Evolutionary conservation across 345 rosid genomes (phyloP).

Genomic region (Hibiscus mutabilis): DNA sequence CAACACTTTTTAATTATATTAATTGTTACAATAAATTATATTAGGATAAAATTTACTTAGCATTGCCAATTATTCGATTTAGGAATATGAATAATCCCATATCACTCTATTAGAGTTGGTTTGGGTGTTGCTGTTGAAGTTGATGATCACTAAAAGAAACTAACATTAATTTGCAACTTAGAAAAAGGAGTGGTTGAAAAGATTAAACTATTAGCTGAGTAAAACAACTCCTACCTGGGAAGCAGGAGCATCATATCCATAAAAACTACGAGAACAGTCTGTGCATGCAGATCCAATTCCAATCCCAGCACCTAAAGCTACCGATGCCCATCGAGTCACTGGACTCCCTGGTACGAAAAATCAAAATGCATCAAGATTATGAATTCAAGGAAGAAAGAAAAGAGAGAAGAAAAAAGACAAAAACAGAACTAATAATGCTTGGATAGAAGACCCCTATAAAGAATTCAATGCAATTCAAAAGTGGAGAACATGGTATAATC

Average conservation of each 20-base stretch:
- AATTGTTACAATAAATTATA: not conserved
- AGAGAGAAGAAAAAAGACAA: not conserved
- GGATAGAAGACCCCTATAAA: too few species aligned
- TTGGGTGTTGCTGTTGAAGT: not conserved
- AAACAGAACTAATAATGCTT: not conserved
- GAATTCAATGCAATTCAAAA: too few species aligned
- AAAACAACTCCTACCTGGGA: constrained; percentile 39
- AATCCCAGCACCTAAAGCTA: constrained; percentile 90
- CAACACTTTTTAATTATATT: not conserved
- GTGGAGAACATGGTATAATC: too few species aligned
- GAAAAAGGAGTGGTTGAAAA: not conserved
- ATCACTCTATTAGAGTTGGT: not conserved
- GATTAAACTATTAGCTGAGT: not conserved
- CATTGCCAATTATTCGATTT: too few species aligned
- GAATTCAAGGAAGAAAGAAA: not conserved
- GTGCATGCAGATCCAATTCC: constrained; percentile 90
- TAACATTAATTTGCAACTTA: not conserved
- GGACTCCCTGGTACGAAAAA: constrained; percentile 58
- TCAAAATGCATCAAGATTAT: not conserved
- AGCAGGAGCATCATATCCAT: constrained; percentile 37
- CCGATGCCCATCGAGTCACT: constrained; percentile 72
- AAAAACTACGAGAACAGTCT: constrained; percentile 59
- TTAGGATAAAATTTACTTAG: not conserved
- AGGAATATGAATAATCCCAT: not conserved
- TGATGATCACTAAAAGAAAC: not conserved